These are phyloP conservation scores for Populus trichocarpa DNA, from an alignment of 441 rosid genomes.

Conservation along the genomic window DNA sequence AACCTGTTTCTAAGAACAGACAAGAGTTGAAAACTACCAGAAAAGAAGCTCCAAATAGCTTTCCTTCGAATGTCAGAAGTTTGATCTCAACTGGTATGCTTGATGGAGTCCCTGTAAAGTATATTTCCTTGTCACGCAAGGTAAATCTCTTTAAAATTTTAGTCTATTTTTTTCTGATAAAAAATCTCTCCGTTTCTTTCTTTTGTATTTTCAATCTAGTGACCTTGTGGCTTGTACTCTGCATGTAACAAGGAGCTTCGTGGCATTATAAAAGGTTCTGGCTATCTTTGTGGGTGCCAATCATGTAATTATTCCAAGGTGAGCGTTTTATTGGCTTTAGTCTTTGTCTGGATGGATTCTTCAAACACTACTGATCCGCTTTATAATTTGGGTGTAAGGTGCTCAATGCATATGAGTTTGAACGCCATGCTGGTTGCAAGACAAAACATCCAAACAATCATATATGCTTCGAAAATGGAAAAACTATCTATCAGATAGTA, in stretches of 20 bases:
- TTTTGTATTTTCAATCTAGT: conserved; percentile 14
- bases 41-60: conserved; percentile 57
- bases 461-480: conserved; percentile 77
- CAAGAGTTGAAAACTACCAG: conserved; percentile 38
- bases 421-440: conserved; percentile 80
- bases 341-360: not conserved
- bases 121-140: conserved; percentile 66
- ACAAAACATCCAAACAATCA: conserved; percentile 83
- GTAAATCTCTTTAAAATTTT: conserved; percentile 32
- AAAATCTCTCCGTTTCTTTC: not conserved
- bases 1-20: conserved; percentile 45
- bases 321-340: conserved; percentile 6
- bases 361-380: conserved; percentile 9
- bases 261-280: conserved; percentile 61
- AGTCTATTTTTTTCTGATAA: not conserved
- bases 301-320: conserved; percentile 69
- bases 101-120: conserved; percentile 78
- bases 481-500: conserved; percentile 72
- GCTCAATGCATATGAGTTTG: conserved; percentile 77
- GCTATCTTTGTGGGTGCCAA: conserved; percentile 72
- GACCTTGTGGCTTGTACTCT: conserved; percentile 13
- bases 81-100: conserved; percentile 81
- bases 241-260: conserved; percentile 42
- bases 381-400: conserved; percentile 32
- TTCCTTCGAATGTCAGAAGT: conserved; percentile 79